A percentile compares a stretch with the other conserved stretches of the same genome.
Conservation (phyloP, 2,329 filamentous ascomycete species). For the Diplodia mutila region DNA sequence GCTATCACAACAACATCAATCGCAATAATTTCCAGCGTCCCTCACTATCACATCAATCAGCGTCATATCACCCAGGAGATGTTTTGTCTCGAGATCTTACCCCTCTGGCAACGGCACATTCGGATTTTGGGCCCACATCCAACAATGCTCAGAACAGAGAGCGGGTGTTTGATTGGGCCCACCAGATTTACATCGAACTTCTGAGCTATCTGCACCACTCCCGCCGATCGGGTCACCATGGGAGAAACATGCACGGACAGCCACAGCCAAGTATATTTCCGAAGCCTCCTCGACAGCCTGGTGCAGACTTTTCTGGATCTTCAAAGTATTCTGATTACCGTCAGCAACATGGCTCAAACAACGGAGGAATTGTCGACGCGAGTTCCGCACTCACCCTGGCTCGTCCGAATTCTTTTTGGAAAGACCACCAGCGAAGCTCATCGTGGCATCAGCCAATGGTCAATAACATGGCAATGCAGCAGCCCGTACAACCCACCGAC, state of each 20-base stretch:
- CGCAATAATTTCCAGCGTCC: conserved; percentile 20
- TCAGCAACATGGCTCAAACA: conserved; percentile 4
- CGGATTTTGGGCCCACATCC: conserved; percentile 48
- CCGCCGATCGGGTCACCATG: conserved; percentile 35
- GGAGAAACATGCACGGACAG: conserved; percentile 42
- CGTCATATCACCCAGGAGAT: conserved; percentile 11
- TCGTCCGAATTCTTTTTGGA: conserved; percentile 11
- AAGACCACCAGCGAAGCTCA: conserved; percentile 16
- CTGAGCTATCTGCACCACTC: conserved; percentile 53
- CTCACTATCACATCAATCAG: conserved; percentile 7
- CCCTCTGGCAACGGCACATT: conserved; percentile 27
- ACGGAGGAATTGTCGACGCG: conserved; percentile 1
- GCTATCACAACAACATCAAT: conserved; percentile 4
- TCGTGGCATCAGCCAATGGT: conserved; percentile 22
- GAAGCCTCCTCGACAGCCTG: conserved; percentile 62
- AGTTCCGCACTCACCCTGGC: conserved; percentile 8
- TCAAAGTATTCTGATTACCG: conserved; percentile 10
- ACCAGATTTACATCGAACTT: conserved; percentile 54
- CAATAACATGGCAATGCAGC: neutral
- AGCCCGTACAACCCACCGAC: conserved; percentile 8
- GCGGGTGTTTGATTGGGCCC: conserved; percentile 50
- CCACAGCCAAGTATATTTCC: conserved; percentile 63
- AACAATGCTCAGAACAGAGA: conserved; percentile 49
- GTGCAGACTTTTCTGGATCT: conserved; percentile 50
- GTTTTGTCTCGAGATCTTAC: conserved; percentile 1